Evolutionary conservation across 2,329 filamentous ascomycete species (phyloP), one percentile per base, ranked within the genome.

Genomic region (Emydomyces testavorans): DNA sequence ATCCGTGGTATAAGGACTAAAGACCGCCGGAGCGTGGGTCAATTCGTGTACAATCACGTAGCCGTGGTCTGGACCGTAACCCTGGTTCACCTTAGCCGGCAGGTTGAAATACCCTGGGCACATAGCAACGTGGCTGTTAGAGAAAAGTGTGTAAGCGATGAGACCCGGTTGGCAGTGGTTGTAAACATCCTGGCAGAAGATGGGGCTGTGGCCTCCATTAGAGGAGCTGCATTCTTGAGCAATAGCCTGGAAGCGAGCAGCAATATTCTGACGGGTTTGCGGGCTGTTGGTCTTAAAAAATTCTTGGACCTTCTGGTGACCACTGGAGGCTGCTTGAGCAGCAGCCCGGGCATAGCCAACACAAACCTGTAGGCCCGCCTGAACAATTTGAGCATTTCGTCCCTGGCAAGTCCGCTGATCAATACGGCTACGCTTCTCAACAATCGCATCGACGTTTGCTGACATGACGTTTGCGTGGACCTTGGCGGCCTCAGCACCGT

Each of bases 31-130:
- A 16, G 73, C 70, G 59, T 84, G 81, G 6, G 80, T 82, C 54
- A 73, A 68, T 69, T 85, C 81, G 58, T 85, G 81, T 10, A 85
- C 62, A 24, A 73, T 73, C 11, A 80, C 83, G 10, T 75, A 80
- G 2, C 76, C 77, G 65, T 81, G 77, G 58, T 83, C 80, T 64
- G 83, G 80, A 1, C 57, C 71, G 59, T 83, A 78, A 66, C 81
- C 85, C 1, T 60, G 64, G 11, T 54, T 56, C 4, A 72, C 65
- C 23, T 77, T 51, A 1, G 70, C 67, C 0, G 75, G 68, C 6
- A 83, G 69, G 10, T 59, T 52, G 39, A 63, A 72, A 67, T 79
- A 84, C 65, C 77, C 61, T 11, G 71, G 68, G 64, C 80, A 83
- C 66, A 81, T 80, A 48, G 75, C 77, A 62, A 82, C 76, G 58